Conservation (phyloP, 2,329 filamentous ascomycete species). For the Venturia pyrina region DNA sequence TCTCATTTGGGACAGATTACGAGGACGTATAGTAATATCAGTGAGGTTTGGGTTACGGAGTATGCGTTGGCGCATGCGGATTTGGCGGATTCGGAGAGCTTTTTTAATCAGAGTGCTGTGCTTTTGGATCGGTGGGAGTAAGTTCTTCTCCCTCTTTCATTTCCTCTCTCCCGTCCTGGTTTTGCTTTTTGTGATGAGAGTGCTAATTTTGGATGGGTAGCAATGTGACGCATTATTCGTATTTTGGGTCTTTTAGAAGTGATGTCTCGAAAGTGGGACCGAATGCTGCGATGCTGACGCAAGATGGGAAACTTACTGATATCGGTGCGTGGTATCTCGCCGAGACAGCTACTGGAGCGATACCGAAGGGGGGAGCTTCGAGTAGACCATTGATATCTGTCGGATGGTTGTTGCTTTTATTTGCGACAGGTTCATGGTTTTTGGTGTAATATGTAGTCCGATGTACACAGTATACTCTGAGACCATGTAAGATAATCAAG, state of each 20-base stretch:
- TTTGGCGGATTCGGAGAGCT: slow-evolving; percentile 48
- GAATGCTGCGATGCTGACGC: slow-evolving; percentile 60
- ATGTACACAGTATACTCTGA: no score
- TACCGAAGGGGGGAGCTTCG: slow-evolving; percentile 3
- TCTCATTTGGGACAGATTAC: slow-evolving; percentile 54
- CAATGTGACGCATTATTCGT: slow-evolving; percentile 58
- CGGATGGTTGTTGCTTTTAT: not conserved
- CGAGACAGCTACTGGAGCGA: slow-evolving; percentile 13
- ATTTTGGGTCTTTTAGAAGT: slow-evolving; percentile 66
- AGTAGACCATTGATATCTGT: not conserved
- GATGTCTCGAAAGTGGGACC: slow-evolving; percentile 62
- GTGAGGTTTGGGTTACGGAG: slow-evolving; percentile 67
- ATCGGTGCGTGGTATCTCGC: slow-evolving; percentile 74
- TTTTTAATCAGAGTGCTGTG: slow-evolving; percentile 56
- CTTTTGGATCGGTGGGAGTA: slow-evolving; percentile 55
- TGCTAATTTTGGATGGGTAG: slow-evolving; percentile 16
- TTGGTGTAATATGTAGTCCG: not conserved
- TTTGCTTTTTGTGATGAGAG: not conserved
- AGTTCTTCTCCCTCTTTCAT: slow-evolving; percentile 18
- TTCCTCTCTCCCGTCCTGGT: not conserved
- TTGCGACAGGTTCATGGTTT: not conserved
- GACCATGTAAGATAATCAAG: not conserved
- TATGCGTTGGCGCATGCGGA: slow-evolving; percentile 52
- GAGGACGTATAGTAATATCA: slow-evolving; percentile 36
- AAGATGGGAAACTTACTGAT: slow-evolving; percentile 59